Evolutionary conservation across 1,284 basidiomycete genomes (phyloP), one percentile per base, ranked within the genome.

Genomic region (Cryptococcus sp.): DNA sequence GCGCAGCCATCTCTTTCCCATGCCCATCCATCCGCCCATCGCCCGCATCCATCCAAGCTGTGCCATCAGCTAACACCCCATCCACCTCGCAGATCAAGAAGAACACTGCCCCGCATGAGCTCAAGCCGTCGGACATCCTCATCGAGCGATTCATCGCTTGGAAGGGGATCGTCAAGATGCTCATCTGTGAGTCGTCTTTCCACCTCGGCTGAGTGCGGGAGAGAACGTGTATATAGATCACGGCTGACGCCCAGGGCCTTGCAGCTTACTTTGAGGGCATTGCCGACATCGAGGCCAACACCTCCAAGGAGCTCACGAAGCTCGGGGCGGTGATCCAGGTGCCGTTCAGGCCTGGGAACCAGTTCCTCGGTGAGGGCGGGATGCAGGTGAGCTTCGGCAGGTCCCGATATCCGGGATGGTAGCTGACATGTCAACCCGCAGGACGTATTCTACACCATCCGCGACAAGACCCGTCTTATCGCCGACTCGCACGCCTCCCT

Each of bases 281-380:
- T 52, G 92, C 92, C 16, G 91, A 95, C 73, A 93, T 96, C 57
- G 88, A 97, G 79, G 92, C 91, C 79, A 95, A 95, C 78, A 89
- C 91, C 18, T 92, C 93, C 40, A 87, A 87, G 68, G 95, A 98
- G 78, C 84, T 98, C 75, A 91, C 89, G 48, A 96, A 96, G 78
- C 86, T 98, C 51, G 91, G 89, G n/a, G 91, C 88, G 11, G 92
- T 98, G 61, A 95, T 98, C 66, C 95, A 98, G 78, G 95, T 98
- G 1, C 96, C 96, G 2, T 98, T 98, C 81, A 82, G 88, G 50
- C 86, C 92, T 38, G 94, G 93, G 24, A 96, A 96, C 77, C 92
- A 96, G 79, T 96, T 96, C 75, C 80, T 96, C 12, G 93, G 93
- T 38, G 91, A 96, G 75, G 90, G 89, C 20, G 92, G 92, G 46